Evolutionary conservation across 371 early-diverging fungal genomes (phyloP), one percentile per base, ranked within the genome.

Genomic region (Actinomucor elegans): DNA sequence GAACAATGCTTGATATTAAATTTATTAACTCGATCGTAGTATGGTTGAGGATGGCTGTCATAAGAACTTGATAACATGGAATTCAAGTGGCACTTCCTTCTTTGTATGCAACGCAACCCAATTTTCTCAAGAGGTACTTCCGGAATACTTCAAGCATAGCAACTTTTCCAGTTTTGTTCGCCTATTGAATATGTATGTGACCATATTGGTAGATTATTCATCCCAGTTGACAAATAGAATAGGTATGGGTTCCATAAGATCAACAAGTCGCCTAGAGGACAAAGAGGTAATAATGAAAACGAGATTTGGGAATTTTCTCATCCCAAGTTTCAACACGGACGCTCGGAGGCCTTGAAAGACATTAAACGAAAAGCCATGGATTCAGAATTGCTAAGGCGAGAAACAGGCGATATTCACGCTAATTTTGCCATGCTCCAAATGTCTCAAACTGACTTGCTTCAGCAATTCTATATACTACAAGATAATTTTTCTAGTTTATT

Each of bases 41-140:
- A 89, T 94, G 89, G 86, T 94, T 26, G 73, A 80, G 43, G 91
- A 91, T 71, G 68, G 72, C 40, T 69, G 74, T 35, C 81, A 87
- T 59, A 85, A 88, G 59, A 81, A 87, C 47, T 66, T 88, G 41
- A 90, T 94, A 36, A 79, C 83, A 9, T 94, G 93, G 93, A 89
- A 87, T 71, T 80, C 77, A 21, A 74, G 76, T 42, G 94, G 94
- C 3, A 83, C 87, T 2, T 90, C 94, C 20, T 96, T 97, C 56
- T 79, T 91, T 38, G 94, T 97, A 50, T 85, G 85, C 66, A 89
- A 94, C 59, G 89, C 90, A 15, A 80, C 80, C 35, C 87, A 85
- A 18, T 94, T 97, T 75, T 78, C 94, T 12, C 86, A 88, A 55
- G 80, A 81, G 35, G 85, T 92, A 11, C 72, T 94, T 43, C 87